Base-by-base conservation (phyloP, 257 asterid genomes). In the Lantana camara region DNA sequence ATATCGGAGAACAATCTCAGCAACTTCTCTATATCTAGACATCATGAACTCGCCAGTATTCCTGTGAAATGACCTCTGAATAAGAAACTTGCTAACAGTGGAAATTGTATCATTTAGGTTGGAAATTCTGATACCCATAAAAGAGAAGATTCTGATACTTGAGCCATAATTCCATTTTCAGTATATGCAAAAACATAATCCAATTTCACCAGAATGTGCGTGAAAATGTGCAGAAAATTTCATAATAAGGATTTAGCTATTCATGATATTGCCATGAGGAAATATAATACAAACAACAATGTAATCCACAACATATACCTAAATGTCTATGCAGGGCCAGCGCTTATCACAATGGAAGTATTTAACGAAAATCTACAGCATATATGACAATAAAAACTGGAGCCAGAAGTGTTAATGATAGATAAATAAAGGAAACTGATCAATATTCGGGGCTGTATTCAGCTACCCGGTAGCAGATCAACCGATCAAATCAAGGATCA, bases 11-110 rank as follows among this genome's bases (percentile, higher is more conserved):
- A 94, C 97, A 80, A 94, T 94, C 54, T 94, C 99, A 55, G 99
- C 97, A 59, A 94, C 99, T 79, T 94, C 99, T 80, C 99, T 84
- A 66, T 94, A 94, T 76, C 97, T 84, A 62, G 96, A 94, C 97
- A 94, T 94, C 99, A 94, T 94, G 83, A 94, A 94, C 77, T 94
- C 99, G 7, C 99, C 99, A 0, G 99, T 90, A 57, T 94, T 94
- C 88, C 99, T 94, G 93, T 65, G 68, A 79, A 72, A 50, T 52
- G 42, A 75, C 47, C 70, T 57, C 72, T 55, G 0, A 73, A 27
- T 32, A 30, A 57, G 59, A 44, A 62, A 45, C 29, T 9, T 63
- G 34, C 45, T 9, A 57, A 46, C 7, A 56, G 35, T 21, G 21
- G 30, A 52, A 44, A 55, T 6, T 24, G 46, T 35, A 55, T 16